Evolutionary conservation across 257 asterid genomes (phyloP), one percentile per base, ranked within the genome.

Genomic region (Plectranthus barbatus): DNA sequence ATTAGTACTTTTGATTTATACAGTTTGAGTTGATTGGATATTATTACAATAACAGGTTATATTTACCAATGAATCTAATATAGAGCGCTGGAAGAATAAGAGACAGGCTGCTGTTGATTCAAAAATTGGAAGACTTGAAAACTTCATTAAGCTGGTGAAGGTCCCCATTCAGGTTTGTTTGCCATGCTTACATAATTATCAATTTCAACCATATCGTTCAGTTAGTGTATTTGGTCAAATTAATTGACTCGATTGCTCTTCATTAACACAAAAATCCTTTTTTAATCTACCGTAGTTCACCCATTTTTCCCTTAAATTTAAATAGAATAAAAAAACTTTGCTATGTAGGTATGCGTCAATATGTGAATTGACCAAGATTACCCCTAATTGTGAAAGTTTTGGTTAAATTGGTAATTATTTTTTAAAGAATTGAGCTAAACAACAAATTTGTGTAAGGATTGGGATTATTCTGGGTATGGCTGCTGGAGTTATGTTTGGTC

Each of bases 31-130:
- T 64, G 67, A 67, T 45, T 48, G 68, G 53, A 70, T 47, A 41
- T 58, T 39, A 29, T 72, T 64, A 45, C 66, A 34, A 26, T 26
- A 23, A 48, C 67, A 89, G 99, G 99, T 93, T 23, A 93, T 93
- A 41, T 93, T 90, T 74, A 87, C 97, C 61, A 93, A 93, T 56
- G 99, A 90, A 75, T 80, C 97, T 60, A 90, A 93, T 55, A 93
- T 93, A 8, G 97, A 93, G 71, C 88, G 91, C 71, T 93, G 96
- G 99, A 93, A 84, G 89, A 93, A 93, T 18, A 93, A 84, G 79
- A 85, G 96, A 68, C 97, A 93, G 75, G 81, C 73, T 58, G 97
- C 99, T 47, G 85, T 93, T 54, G 99, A 90, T 80, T 93, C 97
- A 3, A 93, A 93, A 84, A 73, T 90, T 72, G 99, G 96, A 65